phyloP scores from a whole-genome alignment of 768 basidiomycete species.

The Rhizopogon rudus region DNA sequence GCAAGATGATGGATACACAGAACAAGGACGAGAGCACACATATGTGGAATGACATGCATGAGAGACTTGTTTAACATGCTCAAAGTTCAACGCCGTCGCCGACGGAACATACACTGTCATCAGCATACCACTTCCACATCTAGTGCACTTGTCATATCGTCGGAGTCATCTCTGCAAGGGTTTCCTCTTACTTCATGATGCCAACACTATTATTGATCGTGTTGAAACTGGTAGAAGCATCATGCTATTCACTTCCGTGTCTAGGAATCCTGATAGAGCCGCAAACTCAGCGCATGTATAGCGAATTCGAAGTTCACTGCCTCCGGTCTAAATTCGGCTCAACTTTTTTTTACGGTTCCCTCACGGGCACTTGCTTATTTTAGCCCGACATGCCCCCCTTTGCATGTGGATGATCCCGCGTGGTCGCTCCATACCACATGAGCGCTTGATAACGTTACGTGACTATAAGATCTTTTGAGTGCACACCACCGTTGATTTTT shows the following conservation, averaged over 20 bases:
- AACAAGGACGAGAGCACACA: neutral
- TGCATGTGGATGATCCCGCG: slow-evolving; percentile 75
- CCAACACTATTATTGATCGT: too few relatives aligned
- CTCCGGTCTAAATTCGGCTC: slow-evolving; percentile 65
- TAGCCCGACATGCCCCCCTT: slow-evolving; percentile 22
- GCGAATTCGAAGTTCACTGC: slow-evolving; percentile 65
- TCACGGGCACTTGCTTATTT: slow-evolving; percentile 41
- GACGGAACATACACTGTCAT: neutral
- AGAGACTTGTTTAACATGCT: neutral
- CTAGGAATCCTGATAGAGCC: too few relatives aligned
- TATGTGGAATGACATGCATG: neutral
- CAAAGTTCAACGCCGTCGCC: neutral
- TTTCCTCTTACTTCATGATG: too few relatives aligned
- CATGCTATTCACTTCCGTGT: too few relatives aligned
- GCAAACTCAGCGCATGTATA: slow-evolving; percentile 40
- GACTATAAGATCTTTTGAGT: neutral
- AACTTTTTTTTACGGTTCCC: slow-evolving; percentile 55
- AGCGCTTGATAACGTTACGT: neutral
- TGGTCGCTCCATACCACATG: neutral
- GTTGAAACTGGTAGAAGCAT: too few relatives aligned
- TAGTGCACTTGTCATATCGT: too few relatives aligned
- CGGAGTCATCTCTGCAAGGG: too few relatives aligned
- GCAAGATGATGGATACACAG: neutral
- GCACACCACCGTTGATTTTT: neutral
- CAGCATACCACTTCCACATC: neutral